phyloP scores from a whole-genome alignment of 1,139 yeast genomes.

The Candida mesenterica region DNA sequence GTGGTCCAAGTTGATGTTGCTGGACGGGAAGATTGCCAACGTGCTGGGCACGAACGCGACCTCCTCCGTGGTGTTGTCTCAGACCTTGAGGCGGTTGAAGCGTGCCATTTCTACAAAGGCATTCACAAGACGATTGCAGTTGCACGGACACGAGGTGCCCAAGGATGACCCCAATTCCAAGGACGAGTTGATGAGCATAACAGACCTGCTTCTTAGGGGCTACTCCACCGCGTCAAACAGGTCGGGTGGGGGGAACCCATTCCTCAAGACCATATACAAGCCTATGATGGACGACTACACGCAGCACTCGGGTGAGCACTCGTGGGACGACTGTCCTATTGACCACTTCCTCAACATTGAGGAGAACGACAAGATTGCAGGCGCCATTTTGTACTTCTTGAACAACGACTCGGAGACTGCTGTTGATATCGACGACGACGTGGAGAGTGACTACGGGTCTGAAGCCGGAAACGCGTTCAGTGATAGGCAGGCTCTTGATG shows the following conservation, averaged over 20 bases:
- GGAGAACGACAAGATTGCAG: slow-evolving; percentile 5
- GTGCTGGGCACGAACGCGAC: neutral
- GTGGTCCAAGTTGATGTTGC: slow-evolving; percentile 1
- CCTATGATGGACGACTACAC: neutral
- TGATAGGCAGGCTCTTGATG: no score
- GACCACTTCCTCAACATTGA: slow-evolving; percentile 2
- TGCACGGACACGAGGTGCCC: neutral
- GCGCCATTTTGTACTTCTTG: slow-evolving; percentile 8
- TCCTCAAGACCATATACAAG: slow-evolving; percentile 2
- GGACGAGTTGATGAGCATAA: neutral
- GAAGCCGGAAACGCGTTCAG: slow-evolving; percentile 8
- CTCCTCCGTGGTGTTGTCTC: neutral
- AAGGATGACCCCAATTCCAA: neutral
- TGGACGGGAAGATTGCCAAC: neutral
- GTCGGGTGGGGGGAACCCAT: slow-evolving; percentile 2
- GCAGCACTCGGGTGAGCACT: neutral
- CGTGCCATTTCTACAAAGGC: slow-evolving; percentile 1
- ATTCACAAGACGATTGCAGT: neutral
- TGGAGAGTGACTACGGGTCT: slow-evolving; percentile 2
- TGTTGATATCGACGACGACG: slow-evolving; percentile 4
- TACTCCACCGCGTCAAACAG: neutral
- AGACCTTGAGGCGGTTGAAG: neutral
- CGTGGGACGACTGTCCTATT: neutral
- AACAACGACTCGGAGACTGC: slow-evolving; percentile 5
- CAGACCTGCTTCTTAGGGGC: slow-evolving; percentile 2